Conservation (phyloP, 768 basidiomycete genomes). For the Auricularia heimuer region DNA sequence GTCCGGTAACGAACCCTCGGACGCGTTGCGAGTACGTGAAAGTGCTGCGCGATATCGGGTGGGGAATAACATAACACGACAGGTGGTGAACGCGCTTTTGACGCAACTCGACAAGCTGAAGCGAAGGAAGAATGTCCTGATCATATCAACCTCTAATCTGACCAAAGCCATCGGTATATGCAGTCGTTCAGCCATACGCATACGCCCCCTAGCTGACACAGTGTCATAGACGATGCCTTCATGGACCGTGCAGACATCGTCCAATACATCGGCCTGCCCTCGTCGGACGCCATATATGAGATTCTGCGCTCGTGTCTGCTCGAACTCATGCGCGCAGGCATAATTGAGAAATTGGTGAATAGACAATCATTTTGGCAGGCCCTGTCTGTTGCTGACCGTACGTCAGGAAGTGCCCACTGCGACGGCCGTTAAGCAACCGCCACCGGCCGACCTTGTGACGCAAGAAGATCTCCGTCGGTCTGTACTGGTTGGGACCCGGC, state of each 20-base stretch:
- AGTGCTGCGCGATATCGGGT: neutral
- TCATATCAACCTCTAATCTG: conserved; percentile 95
- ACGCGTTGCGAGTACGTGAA: conserved; percentile 69
- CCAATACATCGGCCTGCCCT: conserved; percentile 87
- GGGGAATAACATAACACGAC: neutral
- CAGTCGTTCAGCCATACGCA: neutral
- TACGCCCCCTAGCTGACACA: neutral
- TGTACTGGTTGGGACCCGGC: neutral
- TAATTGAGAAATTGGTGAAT: conserved; percentile 51
- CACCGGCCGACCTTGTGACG: neutral
- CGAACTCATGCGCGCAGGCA: conserved; percentile 67
- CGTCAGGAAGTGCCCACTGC: conserved; percentile 47
- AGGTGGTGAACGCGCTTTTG: conserved; percentile 96
- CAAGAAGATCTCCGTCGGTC: neutral
- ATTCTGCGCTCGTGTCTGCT: conserved; percentile 74
- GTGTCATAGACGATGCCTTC: conserved; percentile 72
- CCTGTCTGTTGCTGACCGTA: neutral
- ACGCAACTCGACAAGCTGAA: conserved; percentile 96
- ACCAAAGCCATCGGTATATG: conserved; percentile 78
- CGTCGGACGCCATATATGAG: conserved; percentile 86
- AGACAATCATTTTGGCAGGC: too few relatives aligned
- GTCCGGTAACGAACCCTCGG: conserved; percentile 92
- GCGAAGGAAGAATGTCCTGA: conserved; percentile 84
- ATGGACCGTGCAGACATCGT: conserved; percentile 95
- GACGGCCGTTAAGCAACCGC: neutral